phyloP scores from a whole-genome alignment of 176 grass and related monocot genomes.

The Olyra latifolia region DNA sequence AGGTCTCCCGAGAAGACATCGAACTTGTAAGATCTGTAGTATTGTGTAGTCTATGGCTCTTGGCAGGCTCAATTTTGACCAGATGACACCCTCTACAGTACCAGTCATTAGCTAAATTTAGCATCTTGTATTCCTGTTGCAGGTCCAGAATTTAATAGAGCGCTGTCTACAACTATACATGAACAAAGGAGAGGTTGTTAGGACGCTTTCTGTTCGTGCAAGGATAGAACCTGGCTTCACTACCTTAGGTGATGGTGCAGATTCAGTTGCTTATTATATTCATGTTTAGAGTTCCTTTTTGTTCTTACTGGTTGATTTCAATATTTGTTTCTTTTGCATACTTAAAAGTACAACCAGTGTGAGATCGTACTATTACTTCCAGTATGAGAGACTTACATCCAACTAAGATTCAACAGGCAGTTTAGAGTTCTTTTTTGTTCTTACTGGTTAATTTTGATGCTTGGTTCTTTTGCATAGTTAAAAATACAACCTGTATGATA shows the following conservation, averaged over 20 bases:
- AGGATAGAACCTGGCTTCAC: conserved; percentile 99
- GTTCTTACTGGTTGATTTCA: conserved; percentile 2
- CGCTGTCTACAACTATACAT: conserved; percentile 93
- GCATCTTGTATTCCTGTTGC: conserved; percentile 22
- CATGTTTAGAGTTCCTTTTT: conserved; percentile 2
- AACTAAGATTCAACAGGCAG: background rate
- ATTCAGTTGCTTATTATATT: conserved; percentile 13
- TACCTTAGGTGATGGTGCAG: conserved; percentile 64
- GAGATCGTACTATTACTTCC: background rate
- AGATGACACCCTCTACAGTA: conserved; percentile 11
- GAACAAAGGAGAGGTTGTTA: conserved; percentile 95
- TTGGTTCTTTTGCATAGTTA: conserved; percentile 6
- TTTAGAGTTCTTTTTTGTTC: background rate
- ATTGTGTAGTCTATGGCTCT: background rate
- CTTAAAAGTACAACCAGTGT: background rate
- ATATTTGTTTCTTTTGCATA: background rate
- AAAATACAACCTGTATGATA: background rate
- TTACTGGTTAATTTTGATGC: conserved; percentile 3
- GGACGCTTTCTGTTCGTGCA: conserved; percentile 81
- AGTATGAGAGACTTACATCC: background rate
- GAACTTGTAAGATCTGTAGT: conserved; percentile 66
- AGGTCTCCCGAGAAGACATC: conserved; percentile 93
- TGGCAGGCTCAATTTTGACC: background rate
- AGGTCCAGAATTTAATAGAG: conserved; percentile 99
- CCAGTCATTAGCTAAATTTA: conserved; percentile 21